Base-by-base conservation (phyloP, 352 stramenopile genomes). In the Ophiocytium majus region DNA sequence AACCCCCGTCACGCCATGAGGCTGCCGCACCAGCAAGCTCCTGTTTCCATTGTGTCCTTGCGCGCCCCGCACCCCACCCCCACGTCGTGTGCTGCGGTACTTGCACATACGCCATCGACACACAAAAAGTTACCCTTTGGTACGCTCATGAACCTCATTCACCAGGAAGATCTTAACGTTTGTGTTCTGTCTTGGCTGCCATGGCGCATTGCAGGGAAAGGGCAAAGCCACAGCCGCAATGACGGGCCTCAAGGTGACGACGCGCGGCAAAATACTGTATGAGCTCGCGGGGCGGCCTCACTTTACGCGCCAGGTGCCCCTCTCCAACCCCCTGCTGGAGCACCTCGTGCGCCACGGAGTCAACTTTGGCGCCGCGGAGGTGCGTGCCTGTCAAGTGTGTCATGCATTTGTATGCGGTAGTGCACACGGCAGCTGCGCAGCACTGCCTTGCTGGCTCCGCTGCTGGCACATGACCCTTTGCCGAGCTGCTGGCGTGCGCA, bases 211-310 rank as follows among this genome's bases (percentile, higher is more conserved):
- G n/a, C n/a, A n/a, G n/a, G n/a, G n/a, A n/a, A n/a, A n/a, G n/a
- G n/a, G n/a, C n/a, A n/a, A n/a, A n/a, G n/a, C n/a, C n/a, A n/a
- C n/a, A n/a, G n/a, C 31, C 31, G 64, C 31, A 10, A 5, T 76
- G 5, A 76, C 31, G 31, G 17, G 31, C 31, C 75, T 81, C 19
- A 28, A 63, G 75, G 32, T 81, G 1, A 81, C 75, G 5, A 81
- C 5, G 10, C 35, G 75, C 5, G 75, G 75, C 50, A 81, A 81
- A 17, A 81, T 81, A 33, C 36, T 81, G 36, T 81, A 57, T 43
- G 32, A 81, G 50, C 5, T 81, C n/a, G 75, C 31, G 1, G 75
- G 32, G 37, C 37, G 50, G 5, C 19, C 75, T 17, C 32, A 36
- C 50, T 28, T 81, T 9, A 81, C 75, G 17, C 19, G 75, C n/a